Conservation (phyloP, 2,329 filamentous ascomycete genomes). For the Fusarium buharicum region DNA sequence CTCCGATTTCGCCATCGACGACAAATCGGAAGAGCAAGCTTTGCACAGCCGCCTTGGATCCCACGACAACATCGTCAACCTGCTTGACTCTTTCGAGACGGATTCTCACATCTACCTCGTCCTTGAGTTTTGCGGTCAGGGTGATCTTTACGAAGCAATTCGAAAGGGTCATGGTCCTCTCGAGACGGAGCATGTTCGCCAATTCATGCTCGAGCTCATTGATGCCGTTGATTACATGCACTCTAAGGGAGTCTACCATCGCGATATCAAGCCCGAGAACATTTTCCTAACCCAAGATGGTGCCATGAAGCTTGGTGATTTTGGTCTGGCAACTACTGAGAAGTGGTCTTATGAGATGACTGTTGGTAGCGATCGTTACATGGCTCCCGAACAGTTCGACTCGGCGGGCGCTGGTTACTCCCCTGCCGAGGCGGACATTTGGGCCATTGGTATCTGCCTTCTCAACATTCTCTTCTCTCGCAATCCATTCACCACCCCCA, state of each 20-base stretch:
- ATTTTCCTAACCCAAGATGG: slow-evolving; percentile 91
- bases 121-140: slow-evolving; percentile 93
- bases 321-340: slow-evolving; percentile 90
- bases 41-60: slow-evolving; percentile 82
- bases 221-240: slow-evolving; percentile 92
- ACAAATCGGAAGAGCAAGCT: slow-evolving; percentile 81
- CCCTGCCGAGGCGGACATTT: slow-evolving; percentile 91
- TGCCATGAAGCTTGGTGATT: slow-evolving; percentile 95
- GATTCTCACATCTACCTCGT: slow-evolving; percentile 90
- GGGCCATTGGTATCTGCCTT: slow-evolving; percentile 96
- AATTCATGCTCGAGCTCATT: slow-evolving; percentile 95
- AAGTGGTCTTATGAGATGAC: slow-evolving; percentile 91
- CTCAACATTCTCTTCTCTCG: slow-evolving; percentile 96
- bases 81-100: slow-evolving; percentile 92
- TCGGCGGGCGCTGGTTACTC: slow-evolving; percentile 88
- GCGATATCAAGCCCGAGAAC: slow-evolving; percentile 99
- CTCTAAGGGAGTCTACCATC: slow-evolving; percentile 89
- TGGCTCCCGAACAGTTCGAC: slow-evolving; percentile 98
- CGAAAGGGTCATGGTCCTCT: slow-evolving; percentile 86
- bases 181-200: slow-evolving; percentile 95
- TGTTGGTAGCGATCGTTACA: slow-evolving; percentile 97
- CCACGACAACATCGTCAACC: slow-evolving; percentile 93
- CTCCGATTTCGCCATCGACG: slow-evolving; percentile 78
- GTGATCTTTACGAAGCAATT: slow-evolving; percentile 97
- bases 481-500: slow-evolving; percentile 93